Percentiles rank a stretch among this genome's conserved stretches.
Conservation (phyloP, 495 filamentous ascomycete genomes). For the Durotheca rogersii region DNA sequence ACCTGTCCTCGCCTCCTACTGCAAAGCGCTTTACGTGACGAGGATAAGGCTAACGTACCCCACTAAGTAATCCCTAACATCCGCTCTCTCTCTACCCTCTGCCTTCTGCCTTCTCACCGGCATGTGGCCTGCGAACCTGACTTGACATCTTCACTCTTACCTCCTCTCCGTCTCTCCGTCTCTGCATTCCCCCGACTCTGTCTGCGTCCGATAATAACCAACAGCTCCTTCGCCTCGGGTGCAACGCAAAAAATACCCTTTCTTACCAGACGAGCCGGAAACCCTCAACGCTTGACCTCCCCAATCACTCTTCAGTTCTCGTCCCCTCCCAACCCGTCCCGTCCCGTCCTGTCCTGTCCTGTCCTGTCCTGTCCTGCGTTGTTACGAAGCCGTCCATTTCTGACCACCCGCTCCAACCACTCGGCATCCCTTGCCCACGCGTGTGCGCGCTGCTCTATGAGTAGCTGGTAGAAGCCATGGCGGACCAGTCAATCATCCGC, state of each 20-base stretch:
- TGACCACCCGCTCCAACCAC: slow-evolving; percentile 1
- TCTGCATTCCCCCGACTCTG: no score
- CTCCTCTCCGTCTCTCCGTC: slow-evolving; percentile 6
- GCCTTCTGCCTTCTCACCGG: no score
- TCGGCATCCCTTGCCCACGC: no score
- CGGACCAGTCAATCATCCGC: slow-evolving; percentile 81
- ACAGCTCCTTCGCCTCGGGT: no score
- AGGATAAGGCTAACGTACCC: no score
- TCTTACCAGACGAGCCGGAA: slow-evolving; percentile 7
- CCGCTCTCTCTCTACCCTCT: no score
- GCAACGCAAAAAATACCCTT: slow-evolving; percentile 29
- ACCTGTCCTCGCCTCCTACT: no score
- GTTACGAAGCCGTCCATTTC: background rate
- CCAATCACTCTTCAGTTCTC: background rate
- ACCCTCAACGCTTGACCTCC: slow-evolving; percentile 1
- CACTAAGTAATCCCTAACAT: no score
- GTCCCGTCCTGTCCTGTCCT: background rate
- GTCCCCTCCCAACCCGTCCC: background rate
- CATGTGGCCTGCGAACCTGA: no score
- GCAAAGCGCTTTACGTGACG: no score
- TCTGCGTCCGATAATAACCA: no score
- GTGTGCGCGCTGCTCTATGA: slow-evolving; percentile 20
- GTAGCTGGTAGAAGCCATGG: slow-evolving; percentile 52
- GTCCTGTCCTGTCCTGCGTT: background rate
- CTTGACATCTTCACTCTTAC: background rate